These are phyloP conservation scores for Pythium inflatum DNA, from an alignment of 352 stramenopile species.

Conservation along the genomic window DNA sequence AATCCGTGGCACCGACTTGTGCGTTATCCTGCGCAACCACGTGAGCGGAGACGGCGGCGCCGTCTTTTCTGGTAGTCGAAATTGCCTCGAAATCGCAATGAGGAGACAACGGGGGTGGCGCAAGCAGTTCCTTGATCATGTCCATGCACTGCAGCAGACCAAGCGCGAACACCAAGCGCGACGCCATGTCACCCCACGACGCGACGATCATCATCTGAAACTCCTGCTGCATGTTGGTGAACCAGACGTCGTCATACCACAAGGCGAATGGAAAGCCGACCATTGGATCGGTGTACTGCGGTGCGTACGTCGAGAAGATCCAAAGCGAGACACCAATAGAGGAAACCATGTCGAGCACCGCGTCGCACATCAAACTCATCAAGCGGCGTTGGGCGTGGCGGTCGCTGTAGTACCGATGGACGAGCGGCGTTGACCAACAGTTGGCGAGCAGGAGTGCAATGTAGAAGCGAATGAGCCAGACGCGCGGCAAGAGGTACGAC, in stretches of 20 bases:
- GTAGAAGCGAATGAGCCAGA: slow-evolving; percentile 8
- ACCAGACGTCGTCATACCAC: not conserved
- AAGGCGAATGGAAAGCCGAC: not conserved
- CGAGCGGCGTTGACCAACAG: not conserved
- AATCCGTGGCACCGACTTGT: too few species aligned
- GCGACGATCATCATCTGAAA: slow-evolving; percentile 1
- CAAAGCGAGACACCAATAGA: not conserved
- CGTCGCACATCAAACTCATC: not conserved
- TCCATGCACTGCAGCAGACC: not conserved
- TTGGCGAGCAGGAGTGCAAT: not conserved
- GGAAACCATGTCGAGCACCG: not conserved
- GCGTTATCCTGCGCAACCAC: too few species aligned
- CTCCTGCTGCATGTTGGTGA: not conserved
- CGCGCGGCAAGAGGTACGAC: not conserved
- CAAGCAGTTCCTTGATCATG: not conserved
- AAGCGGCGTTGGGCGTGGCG: not conserved
- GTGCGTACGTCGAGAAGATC: not conserved
- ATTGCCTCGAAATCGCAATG: too few species aligned
- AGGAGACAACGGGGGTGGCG: too few species aligned
- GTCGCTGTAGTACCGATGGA: not conserved
- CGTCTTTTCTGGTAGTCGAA: too few species aligned
- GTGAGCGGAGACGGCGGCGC: too few species aligned
- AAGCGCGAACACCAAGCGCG: not conserved
- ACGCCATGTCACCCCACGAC: not conserved
- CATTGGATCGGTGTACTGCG: not conserved